Evolutionary conservation across 257 asterid species (phyloP), one percentile per base, ranked within the genome.

Genomic region (Forsythia viridissima): DNA sequence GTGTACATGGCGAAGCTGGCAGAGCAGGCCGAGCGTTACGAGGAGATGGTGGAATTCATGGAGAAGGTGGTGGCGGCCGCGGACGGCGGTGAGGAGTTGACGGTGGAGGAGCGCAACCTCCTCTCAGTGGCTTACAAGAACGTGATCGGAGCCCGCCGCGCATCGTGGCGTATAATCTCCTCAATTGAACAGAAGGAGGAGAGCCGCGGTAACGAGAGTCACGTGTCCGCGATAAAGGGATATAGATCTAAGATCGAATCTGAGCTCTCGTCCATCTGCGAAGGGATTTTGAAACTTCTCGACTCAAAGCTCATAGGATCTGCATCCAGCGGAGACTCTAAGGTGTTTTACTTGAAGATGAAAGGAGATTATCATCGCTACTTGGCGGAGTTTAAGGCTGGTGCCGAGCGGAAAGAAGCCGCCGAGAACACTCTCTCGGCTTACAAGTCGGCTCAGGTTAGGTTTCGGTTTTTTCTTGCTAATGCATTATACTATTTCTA

Each of bases 41-140:
- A 93, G 70, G 98, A 93, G 82, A 93, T 93, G 98, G 98, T 93
- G 3, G 96, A 90, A 75, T 93, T 89, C 92, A 93, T 93, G 98
- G 97, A 92, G 81, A 89, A 93, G 79, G 97, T 93, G 51, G 97
- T 92, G 81, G 76, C 91, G 55, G 87, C 96, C 57, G 81, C 88
- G 41, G 92, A 88, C 46, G 92, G 92, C 77, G 87, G 88, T 42
- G 91, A 88, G 57, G 97, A 92, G 81, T 87, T 92, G 66, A 83
- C 96, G 71, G 89, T 90, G 34, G 97, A 90, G 90, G 96, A 92
- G 81, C 94, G 97, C 18, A 92, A 92, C 87, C 97, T 92, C 63
- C 90, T 91, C 77, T 91, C 93, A 40, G 92, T 90, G 37, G 97
- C 97, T 24, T 91, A 91, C 81, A 91, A 91, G 84, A 92, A 92